phyloP scores from a whole-genome alignment of 2,329 filamentous ascomycete genomes.

The Ampelomyces quisqualis region DNA sequence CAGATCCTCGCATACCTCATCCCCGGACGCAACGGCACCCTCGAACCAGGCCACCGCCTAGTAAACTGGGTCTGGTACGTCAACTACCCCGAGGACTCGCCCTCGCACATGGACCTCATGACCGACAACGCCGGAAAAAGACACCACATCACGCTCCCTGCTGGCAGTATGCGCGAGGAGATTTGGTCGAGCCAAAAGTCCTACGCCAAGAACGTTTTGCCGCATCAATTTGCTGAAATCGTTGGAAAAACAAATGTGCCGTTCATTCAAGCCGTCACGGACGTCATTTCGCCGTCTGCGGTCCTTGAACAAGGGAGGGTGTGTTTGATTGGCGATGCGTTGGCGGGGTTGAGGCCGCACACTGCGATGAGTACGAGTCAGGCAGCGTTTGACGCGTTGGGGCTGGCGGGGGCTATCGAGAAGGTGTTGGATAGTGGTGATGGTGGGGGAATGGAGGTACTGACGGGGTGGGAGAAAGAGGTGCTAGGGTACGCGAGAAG shows the following conservation, averaged over 20 bases:
- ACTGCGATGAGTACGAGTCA: conserved; percentile 49
- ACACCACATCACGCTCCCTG: conserved; percentile 47
- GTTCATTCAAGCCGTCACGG: conserved; percentile 50
- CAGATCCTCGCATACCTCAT: conserved; percentile 44
- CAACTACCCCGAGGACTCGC: conserved; percentile 41
- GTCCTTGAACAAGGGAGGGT: conserved; percentile 44
- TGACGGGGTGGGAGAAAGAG: conserved; percentile 36
- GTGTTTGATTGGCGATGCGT: conserved; percentile 50
- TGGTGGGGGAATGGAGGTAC: conserved; percentile 30
- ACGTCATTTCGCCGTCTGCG: conserved; percentile 41
- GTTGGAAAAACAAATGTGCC: conserved; percentile 44
- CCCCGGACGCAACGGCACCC: conserved; percentile 43
- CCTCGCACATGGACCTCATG: conserved; percentile 44
- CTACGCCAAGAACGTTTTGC: conserved; percentile 31
- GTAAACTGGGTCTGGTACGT: conserved; percentile 53
- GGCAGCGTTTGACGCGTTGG: conserved; percentile 47
- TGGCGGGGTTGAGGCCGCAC: conserved; percentile 50
- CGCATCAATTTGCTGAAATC: conserved; percentile 45
- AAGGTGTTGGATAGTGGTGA: conserved; percentile 37
- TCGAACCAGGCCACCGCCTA: conserved; percentile 42
- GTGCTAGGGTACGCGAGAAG: conserved; percentile 15
- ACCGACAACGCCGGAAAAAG: conserved; percentile 45
- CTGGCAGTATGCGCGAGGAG: conserved; percentile 39
- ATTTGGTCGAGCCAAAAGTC: conserved; percentile 43
- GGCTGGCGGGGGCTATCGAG: conserved; percentile 31